These are phyloP conservation scores for Hypoxylon sp. DNA, from an alignment of 2,329 filamentous ascomycete genomes.

Conservation along the genomic window DNA sequence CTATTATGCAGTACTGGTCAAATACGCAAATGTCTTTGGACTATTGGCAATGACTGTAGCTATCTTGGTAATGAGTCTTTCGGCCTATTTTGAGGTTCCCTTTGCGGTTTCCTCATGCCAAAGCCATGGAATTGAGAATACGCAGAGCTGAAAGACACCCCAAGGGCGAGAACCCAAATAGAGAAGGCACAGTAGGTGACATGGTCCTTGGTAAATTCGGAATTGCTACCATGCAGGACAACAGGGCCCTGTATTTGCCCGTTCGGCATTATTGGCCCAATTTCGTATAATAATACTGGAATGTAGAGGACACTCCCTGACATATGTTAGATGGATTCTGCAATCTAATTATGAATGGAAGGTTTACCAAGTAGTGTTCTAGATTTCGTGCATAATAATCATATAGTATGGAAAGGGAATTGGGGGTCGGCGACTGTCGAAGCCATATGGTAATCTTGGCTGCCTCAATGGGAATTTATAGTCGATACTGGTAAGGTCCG, in stretches of 20 bases:
- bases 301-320: background rate
- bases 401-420: background rate
- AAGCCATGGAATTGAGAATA: background rate
- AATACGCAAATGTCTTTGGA: background rate
- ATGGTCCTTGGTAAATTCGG: background rate
- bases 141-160: background rate
- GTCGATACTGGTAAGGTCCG: background rate
- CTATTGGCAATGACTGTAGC: background rate
- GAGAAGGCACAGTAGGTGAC: background rate
- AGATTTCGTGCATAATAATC: background rate
- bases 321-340: background rate
- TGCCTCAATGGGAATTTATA: background rate
- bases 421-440: background rate
- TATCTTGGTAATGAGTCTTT: background rate
- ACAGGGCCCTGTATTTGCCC: background rate
- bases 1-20: background rate
- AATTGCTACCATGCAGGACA: background rate
- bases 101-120: background rate
- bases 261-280: background rate
- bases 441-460: background rate
- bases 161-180: background rate
- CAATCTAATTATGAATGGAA: background rate
- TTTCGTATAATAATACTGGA: conserved; percentile 1
- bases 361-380: background rate
- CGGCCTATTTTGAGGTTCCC: background rate